Evolutionary conservation across 257 asterid species (phyloP), one percentile per base, ranked within the genome.

Genomic region (Dorcoceras hygrometricum): DNA sequence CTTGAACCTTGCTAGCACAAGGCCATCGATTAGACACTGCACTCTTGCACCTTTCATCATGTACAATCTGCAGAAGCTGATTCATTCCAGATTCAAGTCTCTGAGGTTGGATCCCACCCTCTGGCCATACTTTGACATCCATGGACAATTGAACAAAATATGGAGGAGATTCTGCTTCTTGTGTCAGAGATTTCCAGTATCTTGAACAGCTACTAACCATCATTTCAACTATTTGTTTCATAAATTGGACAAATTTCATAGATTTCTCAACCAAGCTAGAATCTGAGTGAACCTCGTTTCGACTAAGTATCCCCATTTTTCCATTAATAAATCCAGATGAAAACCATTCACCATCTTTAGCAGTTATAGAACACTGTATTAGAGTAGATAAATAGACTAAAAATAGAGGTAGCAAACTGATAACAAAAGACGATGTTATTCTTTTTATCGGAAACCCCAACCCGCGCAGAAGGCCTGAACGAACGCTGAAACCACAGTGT

Each of bases 81-180:
- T 90, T 94, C 48, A 90, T 89, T 68, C 95, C 99, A 66, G 97
- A 94, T 75, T 90, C 99, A 39, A 94, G 86, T 77, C 96, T 90
- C 78, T 94, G 97, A 4, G 97, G 99, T 69, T 94, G 99, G 77
- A 94, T 89, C 76, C 99, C 99, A 79, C 88, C 95, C 73, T 88
- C 96, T 62, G 99, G 99, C 97, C 99, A 94, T 54, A 46, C 48
- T 64, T 85, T 82, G 64, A 90, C 97, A 72, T 87, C 95, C 89
- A 94, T 80, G 56, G 99, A 94, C 83, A 90, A 75, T 68, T 94
- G 99, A 63, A 94, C 91, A 78, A 94, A 90, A 82, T 94, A 88
- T 11, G 99, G 99, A 67, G 99, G 99, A 59, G 97, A 87, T 78
- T 94, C 99, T 34, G 96, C 99, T 84, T 88, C 97, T 80, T 90